Evolutionary conservation across 305 asterid species (phyloP).

Genomic region (Fraxinus platypoda): DNA sequence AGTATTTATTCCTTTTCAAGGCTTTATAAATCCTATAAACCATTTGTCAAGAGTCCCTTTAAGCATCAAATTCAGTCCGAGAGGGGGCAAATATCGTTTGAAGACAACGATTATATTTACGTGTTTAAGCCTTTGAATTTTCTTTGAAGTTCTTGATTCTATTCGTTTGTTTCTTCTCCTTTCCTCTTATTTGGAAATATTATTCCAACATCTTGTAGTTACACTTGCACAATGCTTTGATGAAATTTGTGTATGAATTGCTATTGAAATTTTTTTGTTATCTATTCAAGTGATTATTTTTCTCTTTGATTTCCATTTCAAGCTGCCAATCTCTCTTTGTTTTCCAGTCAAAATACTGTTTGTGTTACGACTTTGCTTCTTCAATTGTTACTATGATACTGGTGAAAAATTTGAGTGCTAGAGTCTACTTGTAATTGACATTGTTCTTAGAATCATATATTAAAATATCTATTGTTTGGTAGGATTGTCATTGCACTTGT

Average conservation of each 20-base stretch:
- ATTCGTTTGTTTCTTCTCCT: too few species aligned
- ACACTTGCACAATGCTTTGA: neutral
- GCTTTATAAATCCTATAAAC: too few species aligned
- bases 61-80: too few species aligned
- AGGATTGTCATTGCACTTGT: neutral
- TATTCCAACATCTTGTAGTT: neutral
- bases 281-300: neutral
- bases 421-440: neutral
- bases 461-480: neutral
- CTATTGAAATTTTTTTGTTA: neutral
- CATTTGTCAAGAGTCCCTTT: too few species aligned
- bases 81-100: too few species aligned
- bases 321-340: neutral
- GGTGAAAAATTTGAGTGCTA: neutral
- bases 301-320: neutral
- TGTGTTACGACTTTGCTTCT: neutral
- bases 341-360: neutral
- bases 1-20: too few species aligned
- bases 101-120: too few species aligned
- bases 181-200: too few species aligned
- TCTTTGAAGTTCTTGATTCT: too few species aligned
- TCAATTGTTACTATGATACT: neutral
- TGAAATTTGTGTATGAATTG: neutral
- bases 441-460: neutral
- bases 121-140: too few species aligned